Evolutionary conservation across 75 land plant species (phyloP), one percentile per base, ranked within the genome.

Genomic region (Sequoiadendron giganteum): DNA sequence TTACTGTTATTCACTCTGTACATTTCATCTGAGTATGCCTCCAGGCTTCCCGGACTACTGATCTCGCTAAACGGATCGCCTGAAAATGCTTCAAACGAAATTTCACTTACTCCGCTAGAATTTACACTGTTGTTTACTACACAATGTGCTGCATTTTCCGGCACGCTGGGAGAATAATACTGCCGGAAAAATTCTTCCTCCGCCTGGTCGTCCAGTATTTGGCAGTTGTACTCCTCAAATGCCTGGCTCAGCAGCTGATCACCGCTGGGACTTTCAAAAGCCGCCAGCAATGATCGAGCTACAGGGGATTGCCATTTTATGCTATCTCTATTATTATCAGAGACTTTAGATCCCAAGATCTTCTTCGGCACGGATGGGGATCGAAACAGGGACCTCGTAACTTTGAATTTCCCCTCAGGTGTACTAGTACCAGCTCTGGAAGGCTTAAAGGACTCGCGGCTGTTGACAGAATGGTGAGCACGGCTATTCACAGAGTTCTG

Each of bases 181-280:
- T 82, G 84, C 14, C 84, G 52, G 48, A 82, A 82, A 47, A 82
- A 82, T 45, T 82, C 84, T 45, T 82, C 84, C 48, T 82, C 84
- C 15, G 32, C 30, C 52, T 82, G 28, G 30, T 82, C 84, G 32
- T 82, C 84, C 1, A 45, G n/a, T 16, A 82, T 82, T 1, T 45
- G 48, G 32, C 30, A 82, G 14, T 28, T 47, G 16, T 11, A n/a
- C 16, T 82, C 84, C 52, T 25, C 48, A 11, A 82, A 82, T 82
- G 47, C 34, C 48, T 28, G 52, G 48, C 48, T 82, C 15, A 82
- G n/a, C 1, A 81, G 47, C 32, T 47, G 49, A 82, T 82, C 84
- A 13, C 32, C 15, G 30, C 48, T n/a, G 10, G 52, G 84, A 47
- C 48, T 82, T 45, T 13, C 54, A 10, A 75, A 75, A 32, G 77